Base-by-base conservation (phyloP, 768 basidiomycete species). In the Leccinellum rugosiceps region DNA sequence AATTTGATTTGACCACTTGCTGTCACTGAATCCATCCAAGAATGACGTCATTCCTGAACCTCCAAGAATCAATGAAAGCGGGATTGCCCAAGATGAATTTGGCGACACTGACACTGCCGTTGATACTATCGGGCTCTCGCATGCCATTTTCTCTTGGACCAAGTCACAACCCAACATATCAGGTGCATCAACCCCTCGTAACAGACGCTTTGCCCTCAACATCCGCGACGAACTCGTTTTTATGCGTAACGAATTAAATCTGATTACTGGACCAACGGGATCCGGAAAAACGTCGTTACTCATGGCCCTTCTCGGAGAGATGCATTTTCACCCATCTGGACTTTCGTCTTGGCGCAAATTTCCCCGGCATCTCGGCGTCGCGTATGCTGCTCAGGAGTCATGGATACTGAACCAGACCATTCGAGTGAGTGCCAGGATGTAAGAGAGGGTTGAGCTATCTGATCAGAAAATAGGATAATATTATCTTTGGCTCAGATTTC, bases 351-450 rank as follows among this genome's bases (percentile, higher is more conserved):
- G 82, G 79, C 87, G 79, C 68, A 83, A 81, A 59, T 78, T 92
- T 8, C 90, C 91, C 26, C 76, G 88, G 3, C 73, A 74, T 6
- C 77, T 77, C 2, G 89, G 90, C 5, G 78, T 94, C 43, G 84
- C 89, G 3, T 92, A 90, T 67, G 87, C 87, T 8, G 86, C 87
- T 4, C 92, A 95, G 68, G 90, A 92, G 66, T 84, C 87, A 3
- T 95, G 90, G 90, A 84, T 92, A 6, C 81, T 86, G 68, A 92
- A 90, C 62, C 86, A 85, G 57, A 90, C 88, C 0, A 88, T 90
- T 49, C 77, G 75, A 65, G 85, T 83, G 31, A 21, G 38, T 25
- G 19, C 25, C 15, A 21, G 3, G 9, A 9, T 26, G 5, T 5
- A 19, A 6, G 15, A 28, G 6, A 17, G 23, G 32, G 8, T 17